Percentiles rank a stretch among this genome's conserved stretches.
Conservation (phyloP, 495 filamentous ascomycete genomes). For the Trichoderma gamsii region DNA sequence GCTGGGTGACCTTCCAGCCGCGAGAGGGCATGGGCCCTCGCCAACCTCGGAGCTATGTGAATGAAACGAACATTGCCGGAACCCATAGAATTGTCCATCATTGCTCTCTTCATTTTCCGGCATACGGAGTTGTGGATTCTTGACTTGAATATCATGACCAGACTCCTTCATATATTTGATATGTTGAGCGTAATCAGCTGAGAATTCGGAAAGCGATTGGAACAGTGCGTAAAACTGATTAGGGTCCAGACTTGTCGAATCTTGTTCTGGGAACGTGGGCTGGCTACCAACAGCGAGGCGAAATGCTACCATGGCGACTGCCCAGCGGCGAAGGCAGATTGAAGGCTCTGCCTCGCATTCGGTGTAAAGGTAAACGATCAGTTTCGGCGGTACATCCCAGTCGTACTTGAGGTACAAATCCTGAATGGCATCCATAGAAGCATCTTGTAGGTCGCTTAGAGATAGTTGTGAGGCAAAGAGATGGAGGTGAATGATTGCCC, state of each 20-base stretch:
- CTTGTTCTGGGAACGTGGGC: neutral
- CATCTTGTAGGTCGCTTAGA: constrained; percentile 38
- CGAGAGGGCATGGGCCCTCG: constrained; percentile 38
- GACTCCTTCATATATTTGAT: constrained; percentile 36
- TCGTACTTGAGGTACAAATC: constrained; percentile 45
- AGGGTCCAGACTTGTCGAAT: neutral
- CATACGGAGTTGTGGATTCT: constrained; percentile 44
- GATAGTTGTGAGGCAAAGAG: constrained; percentile 41
- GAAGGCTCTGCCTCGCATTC: constrained; percentile 37
- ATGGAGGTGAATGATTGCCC: constrained; percentile 40
- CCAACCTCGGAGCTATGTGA: constrained; percentile 39
- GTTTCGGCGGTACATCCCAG: constrained; percentile 40
- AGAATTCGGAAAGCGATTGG: constrained; percentile 30
- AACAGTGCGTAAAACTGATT: constrained; percentile 33
- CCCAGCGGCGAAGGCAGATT: constrained; percentile 41
- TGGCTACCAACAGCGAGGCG: constrained; percentile 27
- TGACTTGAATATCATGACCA: constrained; percentile 39
- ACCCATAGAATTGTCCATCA: constrained; percentile 43
- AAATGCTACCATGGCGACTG: constrained; percentile 45
- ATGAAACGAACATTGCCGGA: constrained; percentile 45
- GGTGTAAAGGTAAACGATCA: constrained; percentile 40
- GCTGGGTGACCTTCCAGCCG: neutral
- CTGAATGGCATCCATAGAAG: constrained; percentile 43
- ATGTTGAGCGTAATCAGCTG: constrained; percentile 38
- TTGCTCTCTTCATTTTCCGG: constrained; percentile 39